Evolutionary conservation across 768 basidiomycete genomes (phyloP), one percentile per base, ranked within the genome.

Genomic region (Lactifluus pinguis): DNA sequence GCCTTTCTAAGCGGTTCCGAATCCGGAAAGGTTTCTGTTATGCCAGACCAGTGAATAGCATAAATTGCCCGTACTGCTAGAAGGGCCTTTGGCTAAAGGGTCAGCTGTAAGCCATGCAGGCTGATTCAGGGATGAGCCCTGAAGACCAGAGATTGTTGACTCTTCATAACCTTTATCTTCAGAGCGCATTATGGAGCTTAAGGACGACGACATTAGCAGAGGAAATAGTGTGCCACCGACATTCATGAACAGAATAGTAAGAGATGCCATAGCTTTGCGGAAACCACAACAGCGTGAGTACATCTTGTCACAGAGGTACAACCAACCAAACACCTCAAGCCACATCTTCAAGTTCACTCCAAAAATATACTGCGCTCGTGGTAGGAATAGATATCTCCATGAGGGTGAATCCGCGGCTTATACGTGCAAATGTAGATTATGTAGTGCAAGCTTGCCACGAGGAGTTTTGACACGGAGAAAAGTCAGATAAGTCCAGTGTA

Each of bases 241-340:
- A 45, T 47, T 47, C 21, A 25, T 47, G n/a, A 21, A 2, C 6
- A 13, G 45, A 19, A 11, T 13, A 1, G 32, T 38, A 38, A 17
- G 21, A 57, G 17, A 42, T 32, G 15, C 25, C 9, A 9, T 17
- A 15, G 49, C 32, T 21, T 49, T 21, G 57, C 50, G 42, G 50
- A 51, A 58, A 39, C 39, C 56, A 48, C 56, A 57, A 49, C 48
- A 57, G 39, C 50, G 19, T 39, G 49, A 19, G 44, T 36, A 53
- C 44, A 11, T 38, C 58, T 34, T 50, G 50, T 38, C 25, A 25
- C 17, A 36, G 21, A 13, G 1, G 8, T 13, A 11, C 19, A 14
- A 17, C 19, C 51, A 25, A 25, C n/a, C 54, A 50, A 10, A 42
- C 15, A 41, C 21, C 15, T 14, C 39, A 38, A 36, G 42, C 34